A percentile compares a stretch with the other conserved stretches of the same genome.
phyloP scores from a whole-genome alignment of 2,329 filamentous ascomycete genomes.

The Aureobasidium sp. region DNA sequence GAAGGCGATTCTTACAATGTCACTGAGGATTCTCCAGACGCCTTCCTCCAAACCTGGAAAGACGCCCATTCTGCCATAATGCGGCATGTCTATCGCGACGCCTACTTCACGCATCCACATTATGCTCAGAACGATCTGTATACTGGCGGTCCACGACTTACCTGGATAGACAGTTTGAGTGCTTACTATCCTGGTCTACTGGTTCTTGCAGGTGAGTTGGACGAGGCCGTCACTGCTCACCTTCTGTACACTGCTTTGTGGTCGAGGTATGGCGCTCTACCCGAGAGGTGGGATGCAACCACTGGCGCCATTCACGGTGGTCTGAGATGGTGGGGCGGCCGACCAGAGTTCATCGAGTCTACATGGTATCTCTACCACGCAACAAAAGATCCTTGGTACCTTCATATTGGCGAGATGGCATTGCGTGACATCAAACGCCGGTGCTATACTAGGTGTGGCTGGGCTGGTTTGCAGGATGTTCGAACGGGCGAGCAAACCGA shows the following conservation, averaged over 20 bases:
- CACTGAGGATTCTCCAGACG: constrained; percentile 64
- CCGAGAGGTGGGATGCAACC: constrained; percentile 86
- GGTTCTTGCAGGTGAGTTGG: constrained; percentile 76
- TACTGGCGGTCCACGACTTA: constrained; percentile 80
- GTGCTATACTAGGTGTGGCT: constrained; percentile 87
- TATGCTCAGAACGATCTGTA: constrained; percentile 85
- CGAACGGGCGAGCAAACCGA: constrained; percentile 74
- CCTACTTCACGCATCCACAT: constrained; percentile 74
- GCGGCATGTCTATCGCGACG: constrained; percentile 77
- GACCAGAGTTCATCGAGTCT: constrained; percentile 94
- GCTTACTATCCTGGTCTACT: constrained; percentile 92
- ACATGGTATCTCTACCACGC: constrained; percentile 94
- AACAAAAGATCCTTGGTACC: constrained; percentile 90
- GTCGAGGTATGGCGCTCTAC: constrained; percentile 89
- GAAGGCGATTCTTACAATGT: constrained; percentile 22
- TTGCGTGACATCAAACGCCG: constrained; percentile 78
- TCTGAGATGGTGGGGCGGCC: constrained; percentile 88
- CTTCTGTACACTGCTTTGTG: constrained; percentile 87
- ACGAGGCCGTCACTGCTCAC: constrained; percentile 86
- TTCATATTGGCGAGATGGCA: constrained; percentile 94
- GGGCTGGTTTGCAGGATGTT: constrained; percentile 67
- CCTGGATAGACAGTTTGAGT: constrained; percentile 93
- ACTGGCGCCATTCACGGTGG: constrained; percentile 79
- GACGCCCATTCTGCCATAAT: constrained; percentile 81
- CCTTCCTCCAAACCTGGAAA: constrained; percentile 78